Evolutionary conservation across 2,329 filamentous ascomycete species (phyloP).

Genomic region (Sclerotinia minor): DNA sequence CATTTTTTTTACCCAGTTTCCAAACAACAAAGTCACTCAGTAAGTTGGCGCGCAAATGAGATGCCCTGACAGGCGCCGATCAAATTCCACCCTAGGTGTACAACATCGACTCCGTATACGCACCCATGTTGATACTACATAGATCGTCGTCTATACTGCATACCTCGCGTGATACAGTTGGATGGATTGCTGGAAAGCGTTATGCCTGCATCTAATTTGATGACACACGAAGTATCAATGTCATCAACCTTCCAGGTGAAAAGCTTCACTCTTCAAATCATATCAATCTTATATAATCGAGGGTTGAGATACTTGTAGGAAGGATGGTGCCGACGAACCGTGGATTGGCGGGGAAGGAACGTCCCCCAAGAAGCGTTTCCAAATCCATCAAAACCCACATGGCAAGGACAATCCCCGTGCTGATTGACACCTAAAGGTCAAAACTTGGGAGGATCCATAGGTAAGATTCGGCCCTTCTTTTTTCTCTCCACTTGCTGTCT

Average conservation of each 20-base stretch:
- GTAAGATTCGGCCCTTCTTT: conserved; percentile 19
- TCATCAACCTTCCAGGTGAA: not conserved
- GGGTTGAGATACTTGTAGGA: not conserved
- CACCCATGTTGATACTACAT: not conserved
- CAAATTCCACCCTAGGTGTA: conserved; percentile 5
- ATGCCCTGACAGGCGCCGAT: conserved; percentile 16
- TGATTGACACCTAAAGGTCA: conserved; percentile 1
- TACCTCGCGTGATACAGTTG: not conserved
- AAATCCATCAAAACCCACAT: conserved; percentile 4
- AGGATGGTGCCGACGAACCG: not conserved
- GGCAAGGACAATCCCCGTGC: conserved; percentile 9
- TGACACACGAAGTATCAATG: not conserved
- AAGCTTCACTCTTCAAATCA: conserved; percentile 1
- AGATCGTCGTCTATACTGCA: not conserved
- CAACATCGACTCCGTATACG: not conserved
- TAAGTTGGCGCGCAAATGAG: conserved; percentile 7
- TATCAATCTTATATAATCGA: not conserved
- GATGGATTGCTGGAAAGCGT: not conserved
- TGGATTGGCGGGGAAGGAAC: conserved; percentile 11
- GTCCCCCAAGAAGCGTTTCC: not conserved
- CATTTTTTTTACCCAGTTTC: conserved; percentile 8
- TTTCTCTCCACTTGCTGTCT: conserved; percentile 4
- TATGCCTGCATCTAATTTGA: not conserved
- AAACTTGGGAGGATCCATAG: conserved; percentile 10
- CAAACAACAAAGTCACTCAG: not conserved